These are phyloP conservation scores for Juncus effusus DNA, from an alignment of 176 grass and related monocot genomes.

Conservation along the genomic window DNA sequence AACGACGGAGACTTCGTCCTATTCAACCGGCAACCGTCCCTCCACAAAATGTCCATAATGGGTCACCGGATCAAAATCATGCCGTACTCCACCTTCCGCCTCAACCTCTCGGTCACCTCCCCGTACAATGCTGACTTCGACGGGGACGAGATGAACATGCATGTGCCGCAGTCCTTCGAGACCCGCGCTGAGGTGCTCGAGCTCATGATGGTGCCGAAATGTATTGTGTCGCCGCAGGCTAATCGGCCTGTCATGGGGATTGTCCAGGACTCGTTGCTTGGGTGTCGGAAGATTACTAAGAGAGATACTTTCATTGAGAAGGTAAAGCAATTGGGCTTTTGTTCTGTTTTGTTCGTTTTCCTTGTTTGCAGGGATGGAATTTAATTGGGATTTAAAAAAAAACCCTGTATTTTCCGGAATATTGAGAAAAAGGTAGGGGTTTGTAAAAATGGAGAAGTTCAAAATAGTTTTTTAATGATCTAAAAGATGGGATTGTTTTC, in stretches of 20 bases:
- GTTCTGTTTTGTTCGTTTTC: background rate
- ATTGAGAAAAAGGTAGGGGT: too few species aligned
- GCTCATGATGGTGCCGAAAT: slow-evolving; percentile 99
- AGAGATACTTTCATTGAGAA: slow-evolving; percentile 97
- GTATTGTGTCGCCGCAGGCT: slow-evolving; percentile 86
- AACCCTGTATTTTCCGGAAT: too few species aligned
- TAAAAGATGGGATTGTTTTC: too few species aligned
- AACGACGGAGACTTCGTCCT: slow-evolving; percentile 95
- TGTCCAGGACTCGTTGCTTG: slow-evolving; percentile 85
- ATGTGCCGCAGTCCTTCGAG: slow-evolving; percentile 96
- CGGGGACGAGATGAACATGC: slow-evolving; percentile 99
- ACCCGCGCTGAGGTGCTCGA: slow-evolving; percentile 95
- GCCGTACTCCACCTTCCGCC: slow-evolving; percentile 93
- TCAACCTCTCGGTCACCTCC: slow-evolving; percentile 92
- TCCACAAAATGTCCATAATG: slow-evolving; percentile 99
- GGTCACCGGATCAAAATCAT: slow-evolving; percentile 97
- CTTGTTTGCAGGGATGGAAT: too few species aligned
- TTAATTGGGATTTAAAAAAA: too few species aligned
- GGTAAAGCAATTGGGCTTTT: slow-evolving; percentile 33
- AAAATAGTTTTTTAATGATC: too few species aligned
- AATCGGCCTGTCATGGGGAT: slow-evolving; percentile 99
- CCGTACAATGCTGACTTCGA: slow-evolving; percentile 99
- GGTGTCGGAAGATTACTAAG: slow-evolving; percentile 94
- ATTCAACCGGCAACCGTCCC: slow-evolving; percentile 92
- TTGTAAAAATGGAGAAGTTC: too few species aligned